Evolutionary conservation across 345 rosid genomes (phyloP).

Genomic region (Arabis alpina): DNA sequence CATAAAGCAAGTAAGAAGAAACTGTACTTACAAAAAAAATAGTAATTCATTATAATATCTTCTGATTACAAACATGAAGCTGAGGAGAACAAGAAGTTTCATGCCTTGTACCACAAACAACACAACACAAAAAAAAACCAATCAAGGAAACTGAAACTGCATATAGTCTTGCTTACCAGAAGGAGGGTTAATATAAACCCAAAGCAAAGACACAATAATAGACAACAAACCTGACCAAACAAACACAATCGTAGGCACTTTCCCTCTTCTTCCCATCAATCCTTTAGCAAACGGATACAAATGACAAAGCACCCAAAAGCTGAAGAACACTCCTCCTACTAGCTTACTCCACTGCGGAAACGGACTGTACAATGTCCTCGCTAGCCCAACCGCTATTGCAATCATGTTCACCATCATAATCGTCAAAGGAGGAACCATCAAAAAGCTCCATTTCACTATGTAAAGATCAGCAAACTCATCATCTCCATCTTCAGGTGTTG

Average conservation of each 20-base stretch:
- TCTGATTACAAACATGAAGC: constrained; percentile 40
- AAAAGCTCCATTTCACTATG: constrained; percentile 67
- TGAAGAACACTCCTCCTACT: constrained; percentile 81
- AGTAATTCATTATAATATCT: constrained; percentile 16
- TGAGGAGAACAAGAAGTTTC: constrained; percentile 40
- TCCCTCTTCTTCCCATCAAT: constrained; percentile 83
- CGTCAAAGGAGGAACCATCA: constrained; percentile 72
- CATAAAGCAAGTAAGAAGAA: no score
- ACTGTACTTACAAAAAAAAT: no score
- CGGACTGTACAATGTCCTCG: constrained; percentile 68
- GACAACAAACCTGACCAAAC: constrained; percentile 82
- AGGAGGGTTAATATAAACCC: constrained; percentile 78
- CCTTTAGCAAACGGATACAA: constrained; percentile 82
- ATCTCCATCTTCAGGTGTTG: constrained; percentile 65
- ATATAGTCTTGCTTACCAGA: constrained; percentile 38
- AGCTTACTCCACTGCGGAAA: constrained; percentile 84
- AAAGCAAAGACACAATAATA: constrained; percentile 65
- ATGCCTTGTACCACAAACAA: constrained; percentile 23
- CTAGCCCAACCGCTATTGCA: constrained; percentile 62
- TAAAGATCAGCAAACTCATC: constrained; percentile 70
- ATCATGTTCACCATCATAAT: constrained; percentile 69
- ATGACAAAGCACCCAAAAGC: constrained; percentile 81
- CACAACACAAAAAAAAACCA: neutral
- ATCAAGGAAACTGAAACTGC: constrained; percentile 43
- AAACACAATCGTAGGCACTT: constrained; percentile 72